Evolutionary conservation across 805 yeast genomes (phyloP).

Genomic region (Suhomyces emberorum): DNA sequence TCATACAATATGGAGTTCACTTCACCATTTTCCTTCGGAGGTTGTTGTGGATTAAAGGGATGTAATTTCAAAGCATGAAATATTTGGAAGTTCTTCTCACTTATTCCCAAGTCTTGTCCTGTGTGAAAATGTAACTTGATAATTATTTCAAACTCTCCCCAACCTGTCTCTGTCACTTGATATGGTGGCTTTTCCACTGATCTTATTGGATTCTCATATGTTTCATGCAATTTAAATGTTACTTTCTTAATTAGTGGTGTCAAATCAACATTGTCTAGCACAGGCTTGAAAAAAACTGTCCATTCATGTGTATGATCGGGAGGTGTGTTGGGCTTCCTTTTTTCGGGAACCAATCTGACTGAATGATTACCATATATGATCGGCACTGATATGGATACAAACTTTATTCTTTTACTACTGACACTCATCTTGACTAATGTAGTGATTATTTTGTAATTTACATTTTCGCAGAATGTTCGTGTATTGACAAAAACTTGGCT

Average conservation of each 20-base stretch:
- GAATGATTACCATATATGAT: constrained; percentile 81
- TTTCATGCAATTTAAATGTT: constrained; percentile 92
- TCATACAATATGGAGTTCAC: constrained; percentile 60
- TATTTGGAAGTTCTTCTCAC: constrained; percentile 80
- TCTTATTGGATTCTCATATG: constrained; percentile 84
- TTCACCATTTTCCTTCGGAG: constrained; percentile 40
- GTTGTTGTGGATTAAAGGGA: constrained; percentile 60
- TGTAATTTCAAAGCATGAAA: constrained; percentile 90
- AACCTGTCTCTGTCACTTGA: constrained; percentile 94
- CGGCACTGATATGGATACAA: constrained; percentile 66
- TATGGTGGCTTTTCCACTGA: constrained; percentile 88
- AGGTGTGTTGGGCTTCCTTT: constrained; percentile 58
- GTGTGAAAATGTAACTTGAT: constrained; percentile 81
- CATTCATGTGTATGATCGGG: constrained; percentile 91
- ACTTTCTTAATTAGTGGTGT: constrained; percentile 83
- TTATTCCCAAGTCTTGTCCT: constrained; percentile 59
- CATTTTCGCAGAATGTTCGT: too few relatives aligned
- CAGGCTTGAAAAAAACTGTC: constrained; percentile 90
- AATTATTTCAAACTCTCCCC: constrained; percentile 98
- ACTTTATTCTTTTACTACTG: constrained; percentile 20
- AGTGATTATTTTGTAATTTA: too few relatives aligned
- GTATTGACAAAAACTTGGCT: too few relatives aligned
- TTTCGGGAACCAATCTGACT: constrained; percentile 50
- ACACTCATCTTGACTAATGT: constrained; percentile 11
- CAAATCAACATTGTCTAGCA: constrained; percentile 63